Evolutionary conservation across 805 yeast genomes (phyloP).

Genomic region (Starmera caribaea): DNA sequence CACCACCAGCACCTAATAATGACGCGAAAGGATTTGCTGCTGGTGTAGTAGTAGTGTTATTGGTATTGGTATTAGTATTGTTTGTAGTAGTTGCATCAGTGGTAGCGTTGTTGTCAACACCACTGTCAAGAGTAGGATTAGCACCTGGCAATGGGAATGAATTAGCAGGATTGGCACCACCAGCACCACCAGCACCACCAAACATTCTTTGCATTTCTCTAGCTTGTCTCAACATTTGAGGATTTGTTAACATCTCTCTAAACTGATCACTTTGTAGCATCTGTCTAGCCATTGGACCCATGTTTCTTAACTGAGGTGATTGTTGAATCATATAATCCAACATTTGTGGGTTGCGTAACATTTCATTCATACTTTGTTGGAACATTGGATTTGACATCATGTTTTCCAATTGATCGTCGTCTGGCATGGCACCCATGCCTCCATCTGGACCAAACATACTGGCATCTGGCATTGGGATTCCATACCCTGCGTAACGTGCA

Average conservation of each 20-base stretch:
- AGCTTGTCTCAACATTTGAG: slow-evolving; percentile 76
- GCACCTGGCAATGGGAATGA: slow-evolving; percentile 23
- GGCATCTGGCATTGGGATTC: slow-evolving; percentile 75
- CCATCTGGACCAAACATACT: slow-evolving; percentile 93
- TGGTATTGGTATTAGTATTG: slow-evolving; percentile 10
- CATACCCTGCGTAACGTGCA: slow-evolving; percentile 89
- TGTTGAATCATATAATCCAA: slow-evolving; percentile 71
- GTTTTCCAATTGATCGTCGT: slow-evolving; percentile 61
- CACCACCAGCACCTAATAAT: slow-evolving; percentile 24
- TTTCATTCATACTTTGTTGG: slow-evolving; percentile 72
- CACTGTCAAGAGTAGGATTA: slow-evolving; percentile 7
- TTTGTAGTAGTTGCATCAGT: slow-evolving; percentile 13
- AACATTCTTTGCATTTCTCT: slow-evolving; percentile 58
- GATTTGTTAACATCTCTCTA: slow-evolving; percentile 73
- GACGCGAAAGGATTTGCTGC: slow-evolving; percentile 43
- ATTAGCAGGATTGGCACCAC: slow-evolving; percentile 13
- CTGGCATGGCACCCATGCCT: slow-evolving; percentile 69
- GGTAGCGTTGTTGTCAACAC: slow-evolving; percentile 10
- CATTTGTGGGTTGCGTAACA: slow-evolving; percentile 85
- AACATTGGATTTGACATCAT: slow-evolving; percentile 78
- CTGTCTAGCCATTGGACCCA: slow-evolving; percentile 87
- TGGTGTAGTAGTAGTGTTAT: slow-evolving; percentile 13
- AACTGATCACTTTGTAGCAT: slow-evolving; percentile 78
- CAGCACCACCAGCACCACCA: slow-evolving; percentile 30
- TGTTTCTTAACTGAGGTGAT: slow-evolving; percentile 71